Evolutionary conservation across 495 filamentous ascomycete genomes (phyloP).

Genomic region (Penicillium canescens): DNA sequence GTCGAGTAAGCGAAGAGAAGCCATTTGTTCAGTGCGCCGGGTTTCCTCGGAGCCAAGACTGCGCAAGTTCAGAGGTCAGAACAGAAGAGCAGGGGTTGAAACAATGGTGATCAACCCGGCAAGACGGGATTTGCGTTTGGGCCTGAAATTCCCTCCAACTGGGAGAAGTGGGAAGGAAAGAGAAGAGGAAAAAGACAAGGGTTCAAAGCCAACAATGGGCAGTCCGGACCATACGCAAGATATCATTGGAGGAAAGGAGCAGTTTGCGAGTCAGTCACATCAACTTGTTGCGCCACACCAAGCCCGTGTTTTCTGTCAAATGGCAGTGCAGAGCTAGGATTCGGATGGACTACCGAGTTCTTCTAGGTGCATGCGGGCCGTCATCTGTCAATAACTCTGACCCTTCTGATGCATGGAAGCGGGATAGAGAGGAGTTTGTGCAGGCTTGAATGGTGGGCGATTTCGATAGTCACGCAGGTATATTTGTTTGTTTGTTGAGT

Average conservation of each 20-base stretch:
- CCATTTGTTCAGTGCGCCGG: constrained; percentile 10
- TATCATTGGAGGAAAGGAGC: constrained; percentile 1
- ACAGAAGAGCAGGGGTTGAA: constrained; percentile 10
- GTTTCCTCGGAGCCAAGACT: constrained; percentile 13
- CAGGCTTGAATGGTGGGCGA: not conserved
- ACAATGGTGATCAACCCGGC: constrained; percentile 5
- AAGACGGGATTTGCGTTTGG: not conserved
- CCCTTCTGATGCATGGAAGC: not conserved
- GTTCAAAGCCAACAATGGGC: not conserved
- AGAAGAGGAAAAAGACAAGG: no score
- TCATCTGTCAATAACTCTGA: constrained; percentile 6
- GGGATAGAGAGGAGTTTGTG: not conserved
- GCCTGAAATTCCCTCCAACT: not conserved
- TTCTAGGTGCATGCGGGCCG: constrained; percentile 11
- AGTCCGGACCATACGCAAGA: not conserved
- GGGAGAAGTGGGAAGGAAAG: not conserved
- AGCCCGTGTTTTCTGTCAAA: not conserved
- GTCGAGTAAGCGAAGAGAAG: constrained; percentile 11
- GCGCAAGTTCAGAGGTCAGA: constrained; percentile 8
- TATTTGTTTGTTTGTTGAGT: not conserved
- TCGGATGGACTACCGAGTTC: not conserved
- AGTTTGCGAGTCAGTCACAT: not conserved
- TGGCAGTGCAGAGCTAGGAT: constrained; percentile 2
- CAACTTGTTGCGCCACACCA: not conserved
- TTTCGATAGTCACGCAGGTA: not conserved